Evolutionary conservation across 176 grass and related monocot genomes (phyloP).

Genomic region (Oryza punctata): DNA sequence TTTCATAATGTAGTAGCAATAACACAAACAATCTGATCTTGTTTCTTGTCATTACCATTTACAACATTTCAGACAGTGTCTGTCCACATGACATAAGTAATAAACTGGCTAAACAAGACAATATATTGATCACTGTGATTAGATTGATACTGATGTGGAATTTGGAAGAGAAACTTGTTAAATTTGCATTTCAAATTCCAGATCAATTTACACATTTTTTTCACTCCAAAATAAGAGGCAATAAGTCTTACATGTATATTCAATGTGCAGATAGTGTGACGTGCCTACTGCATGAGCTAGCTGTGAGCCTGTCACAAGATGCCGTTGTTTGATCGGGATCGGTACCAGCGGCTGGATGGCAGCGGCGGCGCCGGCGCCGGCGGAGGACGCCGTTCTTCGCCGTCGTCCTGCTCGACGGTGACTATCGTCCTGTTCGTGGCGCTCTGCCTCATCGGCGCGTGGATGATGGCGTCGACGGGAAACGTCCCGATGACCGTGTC

Average conservation of each 20-base stretch:
- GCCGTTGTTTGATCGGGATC: constrained; percentile 69
- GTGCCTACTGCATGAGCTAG: constrained; percentile 30
- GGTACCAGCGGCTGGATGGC: constrained; percentile 42
- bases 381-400: constrained; percentile 35
- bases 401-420: constrained; percentile 62
- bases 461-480: constrained; percentile 80
- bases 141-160: too few species aligned
- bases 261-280: background rate
- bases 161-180: too few species aligned
- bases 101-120: too few species aligned
- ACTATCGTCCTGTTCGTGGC: constrained; percentile 69
- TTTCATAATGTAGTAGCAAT: too few species aligned
- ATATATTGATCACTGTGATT: background rate
- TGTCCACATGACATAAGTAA: too few species aligned
- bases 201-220: background rate
- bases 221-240: too few species aligned
- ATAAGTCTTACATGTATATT: too few species aligned
- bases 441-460: constrained; percentile 78
- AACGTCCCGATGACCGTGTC: constrained; percentile 43
- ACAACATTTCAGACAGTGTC: too few species aligned
- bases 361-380: background rate
- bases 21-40: too few species aligned
- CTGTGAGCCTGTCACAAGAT: constrained; percentile 28
- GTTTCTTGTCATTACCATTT: too few species aligned
- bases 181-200: background rate